A percentile compares a stretch with the other conserved stretches of the same genome.
Evolutionary conservation across 306 rosid species (phyloP).

Genomic region (Arachis stenosperma): DNA sequence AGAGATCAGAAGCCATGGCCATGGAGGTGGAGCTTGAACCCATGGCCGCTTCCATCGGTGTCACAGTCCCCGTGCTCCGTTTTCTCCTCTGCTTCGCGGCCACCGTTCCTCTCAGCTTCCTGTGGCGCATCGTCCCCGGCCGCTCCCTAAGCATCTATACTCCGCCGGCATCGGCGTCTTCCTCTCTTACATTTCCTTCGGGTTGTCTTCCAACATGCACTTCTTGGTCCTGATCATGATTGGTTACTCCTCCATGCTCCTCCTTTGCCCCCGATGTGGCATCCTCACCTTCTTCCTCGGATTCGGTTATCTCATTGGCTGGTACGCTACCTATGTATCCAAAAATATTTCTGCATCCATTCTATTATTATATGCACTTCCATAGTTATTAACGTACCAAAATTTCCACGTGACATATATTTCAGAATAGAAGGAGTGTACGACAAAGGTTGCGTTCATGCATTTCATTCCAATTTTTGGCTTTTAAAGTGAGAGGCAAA

Average conservation of each 20-base stretch:
- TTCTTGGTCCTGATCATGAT: constrained; percentile 76
- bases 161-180: constrained; percentile 67
- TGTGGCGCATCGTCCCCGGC: constrained; percentile 73
- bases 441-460: neutral
- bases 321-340: constrained; percentile 23
- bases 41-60: constrained; percentile 82
- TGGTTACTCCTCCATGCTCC: constrained; percentile 84
- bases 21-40: constrained; percentile 84
- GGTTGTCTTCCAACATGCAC: constrained; percentile 88
- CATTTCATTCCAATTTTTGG: neutral
- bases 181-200: constrained; percentile 85
- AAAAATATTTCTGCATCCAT: no score
- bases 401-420: no score
- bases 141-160: constrained; percentile 72
- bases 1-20: constrained; percentile 22
- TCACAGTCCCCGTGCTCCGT: constrained; percentile 84
- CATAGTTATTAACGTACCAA: no score
- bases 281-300: constrained; percentile 72
- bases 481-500: no score
- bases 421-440: no score
- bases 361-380: no score
- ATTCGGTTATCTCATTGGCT: constrained; percentile 88
- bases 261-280: constrained; percentile 72
- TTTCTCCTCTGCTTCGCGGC: constrained; percentile 87
- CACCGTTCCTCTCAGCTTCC: constrained; percentile 81